Conservation (phyloP, 31 red algal species). For the Endocladia muricata region DNA sequence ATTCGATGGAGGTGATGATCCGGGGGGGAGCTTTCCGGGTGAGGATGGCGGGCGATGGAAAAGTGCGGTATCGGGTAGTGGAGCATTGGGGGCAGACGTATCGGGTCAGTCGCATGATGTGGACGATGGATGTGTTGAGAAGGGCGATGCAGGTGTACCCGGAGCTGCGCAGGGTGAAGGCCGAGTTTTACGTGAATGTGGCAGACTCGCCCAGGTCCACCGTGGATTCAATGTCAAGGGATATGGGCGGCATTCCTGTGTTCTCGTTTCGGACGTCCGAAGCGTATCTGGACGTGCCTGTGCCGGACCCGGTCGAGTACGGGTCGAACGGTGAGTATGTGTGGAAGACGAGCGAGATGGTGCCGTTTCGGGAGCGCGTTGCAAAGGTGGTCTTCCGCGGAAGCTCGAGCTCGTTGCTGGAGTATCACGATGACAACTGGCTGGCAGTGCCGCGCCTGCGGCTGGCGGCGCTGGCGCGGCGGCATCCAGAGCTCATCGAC, state of each 20-base stretch:
- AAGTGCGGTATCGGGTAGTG: constrained; percentile 66
- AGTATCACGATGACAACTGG: constrained; percentile 74
- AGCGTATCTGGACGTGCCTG: constrained; percentile 69
- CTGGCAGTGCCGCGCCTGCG: constrained; percentile 58
- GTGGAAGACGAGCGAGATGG: constrained; percentile 37
- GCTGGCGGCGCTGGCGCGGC: constrained; percentile 33
- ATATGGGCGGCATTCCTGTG: constrained; percentile 67
- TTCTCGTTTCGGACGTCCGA: constrained; percentile 80
- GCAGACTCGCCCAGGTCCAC: constrained; percentile 73
- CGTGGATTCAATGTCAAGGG: constrained; percentile 68
- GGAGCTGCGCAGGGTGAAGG: constrained; percentile 42
- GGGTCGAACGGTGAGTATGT: constrained; percentile 79
- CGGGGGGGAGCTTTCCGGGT: constrained; percentile 64
- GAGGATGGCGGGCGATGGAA: constrained; percentile 39
- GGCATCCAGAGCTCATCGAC: constrained; percentile 71
- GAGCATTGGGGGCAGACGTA: constrained; percentile 89
- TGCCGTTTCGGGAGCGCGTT: constrained; percentile 10
- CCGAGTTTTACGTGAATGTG: constrained; percentile 81
- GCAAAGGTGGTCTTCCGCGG: constrained; percentile 56
- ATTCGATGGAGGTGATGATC: constrained; percentile 62
- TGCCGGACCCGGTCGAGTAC: constrained; percentile 85
- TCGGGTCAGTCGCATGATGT: constrained; percentile 71
- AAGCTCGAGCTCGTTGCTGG: constrained; percentile 63
- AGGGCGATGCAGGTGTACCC: constrained; percentile 48
- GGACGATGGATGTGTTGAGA: constrained; percentile 47